Evolutionary conservation across 352 stramenopile species (phyloP), one percentile per base, ranked within the genome.

Genomic region (Saprolegnia parasitica): DNA sequence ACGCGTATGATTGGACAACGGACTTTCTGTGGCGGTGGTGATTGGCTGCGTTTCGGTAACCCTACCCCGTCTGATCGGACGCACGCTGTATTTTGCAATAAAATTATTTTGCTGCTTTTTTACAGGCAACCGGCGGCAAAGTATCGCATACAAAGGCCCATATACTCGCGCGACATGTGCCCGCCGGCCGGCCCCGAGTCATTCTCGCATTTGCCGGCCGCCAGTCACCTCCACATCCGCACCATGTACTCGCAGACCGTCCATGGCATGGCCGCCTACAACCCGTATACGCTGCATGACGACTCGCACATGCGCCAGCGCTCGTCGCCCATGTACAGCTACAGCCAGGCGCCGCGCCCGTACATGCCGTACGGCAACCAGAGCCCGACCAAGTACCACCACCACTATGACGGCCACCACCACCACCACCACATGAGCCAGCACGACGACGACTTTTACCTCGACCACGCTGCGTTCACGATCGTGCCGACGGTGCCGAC

Each of bases 401-500:
- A 66, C 46, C n/a, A 66, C 21, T 26, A 68, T 24, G 13, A 68
- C 46, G 16, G 24, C 15, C 47, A 26, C 15, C 35, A 68, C 50
- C 24, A 29, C n/a, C 35, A 64, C 16, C 40, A 64, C 21, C 42
- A 56, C 47, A 24, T 50, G 16, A 18, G 18, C 18, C 40, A 23
- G 21, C 32, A 65, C 56, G 56, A 67, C 2, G 58, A 67, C 13
- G 58, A 67, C 20, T 67, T 67, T 37, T 55, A 55, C 39, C 40
- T 67, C 26, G 82, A 76, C 3, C 79, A 80, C 62, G 76, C 82
- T 0, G 85, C 90, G 4, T 90, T 91, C 79, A 89, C 83, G 4
- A 94, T 86, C 0, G 76, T 94, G 35, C 86, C 86, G 1, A 92
- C 81, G 0, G 81, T 92, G 5, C 83, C 84, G 2, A 94, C 86